Conservation (phyloP, 306 rosid species). For the Ziziphus jujuba region DNA sequence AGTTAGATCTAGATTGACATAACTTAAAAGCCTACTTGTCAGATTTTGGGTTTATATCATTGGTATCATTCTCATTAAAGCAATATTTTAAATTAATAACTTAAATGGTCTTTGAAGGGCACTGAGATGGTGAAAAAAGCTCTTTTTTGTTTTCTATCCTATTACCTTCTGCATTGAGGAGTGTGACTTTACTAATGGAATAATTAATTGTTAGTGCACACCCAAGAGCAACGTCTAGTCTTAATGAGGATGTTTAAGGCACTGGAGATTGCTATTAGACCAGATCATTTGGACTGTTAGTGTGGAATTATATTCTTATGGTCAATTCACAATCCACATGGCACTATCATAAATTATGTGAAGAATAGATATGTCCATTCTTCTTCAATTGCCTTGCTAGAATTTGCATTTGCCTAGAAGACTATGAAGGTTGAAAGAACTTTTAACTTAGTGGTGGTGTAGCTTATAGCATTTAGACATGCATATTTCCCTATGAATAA, state of each 20-base stretch:
- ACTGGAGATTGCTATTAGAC: background rate
- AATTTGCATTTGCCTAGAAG: background rate
- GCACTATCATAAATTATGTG: slow-evolving; percentile 5
- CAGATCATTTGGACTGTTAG: background rate
- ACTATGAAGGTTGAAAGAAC: background rate
- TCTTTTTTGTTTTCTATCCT: too few species aligned
- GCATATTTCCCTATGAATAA: background rate
- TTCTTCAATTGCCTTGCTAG: background rate
- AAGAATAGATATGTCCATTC: background rate
- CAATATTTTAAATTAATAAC: too few species aligned
- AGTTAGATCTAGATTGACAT: too few species aligned
- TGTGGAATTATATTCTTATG: background rate
- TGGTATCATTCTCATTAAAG: too few species aligned
- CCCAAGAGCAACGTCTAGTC: background rate
- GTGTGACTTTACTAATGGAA: background rate
- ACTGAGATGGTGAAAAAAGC: too few species aligned
- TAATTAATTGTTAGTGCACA: background rate
- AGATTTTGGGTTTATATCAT: background rate
- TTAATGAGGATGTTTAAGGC: background rate
- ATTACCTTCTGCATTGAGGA: background rate
- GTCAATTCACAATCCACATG: background rate
- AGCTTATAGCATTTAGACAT: background rate
- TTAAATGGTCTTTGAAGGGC: too few species aligned
- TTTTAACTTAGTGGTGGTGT: background rate
- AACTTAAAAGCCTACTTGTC: background rate